Base-by-base conservation (phyloP, 495 filamentous ascomycete genomes). In the Podospora comata region DNA sequence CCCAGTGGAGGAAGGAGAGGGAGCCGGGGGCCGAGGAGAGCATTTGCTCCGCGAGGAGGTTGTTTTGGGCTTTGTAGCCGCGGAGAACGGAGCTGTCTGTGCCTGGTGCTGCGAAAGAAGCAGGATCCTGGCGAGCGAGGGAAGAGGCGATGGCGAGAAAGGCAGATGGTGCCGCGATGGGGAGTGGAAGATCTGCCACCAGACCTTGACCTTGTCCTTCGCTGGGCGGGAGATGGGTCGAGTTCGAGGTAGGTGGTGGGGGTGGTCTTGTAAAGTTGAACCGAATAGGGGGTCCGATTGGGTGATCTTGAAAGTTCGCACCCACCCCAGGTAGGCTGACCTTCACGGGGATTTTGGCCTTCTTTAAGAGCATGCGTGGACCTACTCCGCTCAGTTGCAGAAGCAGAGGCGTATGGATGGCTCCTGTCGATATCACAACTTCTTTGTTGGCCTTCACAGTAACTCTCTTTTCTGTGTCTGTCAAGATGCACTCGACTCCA, bases 341-440 rank as follows among this genome's bases (percentile, higher is more conserved):
- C 18, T 91, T 78, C 9, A 93, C 84, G 9, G 86, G 84, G 65
- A 96, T 93, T 3, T 80, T 81, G 63, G 92, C 81, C 27, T 79
- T 76, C 32, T 83, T 75, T 48, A 95, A 87, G 65, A 93, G 89
- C 65, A 84, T 70, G 48, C 80, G 77, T 16, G 90, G 88, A 19
- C 92, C 92, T 59, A 96, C 83, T n/a, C 92, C 92, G 57, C 90
- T 93, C 30, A 90, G 85, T 64, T 93, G 81, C 18, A 87, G 75
- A 13, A 88, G 76, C 65, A 88, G 85, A 18, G 85, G 86, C 4
- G 85, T 85, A 55, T 85, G 80, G 7, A 89, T 64, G 16, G 83
- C 79, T 11, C 87, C 87, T 1, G 85, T 85, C 9, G 84, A 80
- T 18, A 89, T 62, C 65, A 89, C 82, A 28, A 89, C 84, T 69